These are phyloP conservation scores for Oenanthe javanica DNA, from an alignment of 140 eudicot genomes.

Conservation along the genomic window DNA sequence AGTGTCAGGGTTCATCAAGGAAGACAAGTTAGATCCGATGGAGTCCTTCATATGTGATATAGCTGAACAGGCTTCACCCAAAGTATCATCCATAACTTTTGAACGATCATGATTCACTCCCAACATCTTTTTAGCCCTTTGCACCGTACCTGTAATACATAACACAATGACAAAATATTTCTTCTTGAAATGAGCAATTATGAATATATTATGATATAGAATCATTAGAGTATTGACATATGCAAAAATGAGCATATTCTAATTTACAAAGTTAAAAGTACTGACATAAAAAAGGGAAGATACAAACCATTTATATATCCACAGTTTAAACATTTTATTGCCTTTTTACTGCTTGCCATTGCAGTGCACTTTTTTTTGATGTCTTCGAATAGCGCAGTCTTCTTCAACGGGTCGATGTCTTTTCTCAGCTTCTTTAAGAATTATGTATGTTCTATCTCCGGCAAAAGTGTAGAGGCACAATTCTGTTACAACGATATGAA, in stretches of 20 bases:
- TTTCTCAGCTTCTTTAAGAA: conserved; percentile 64
- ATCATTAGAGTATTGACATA: too few relatives aligned
- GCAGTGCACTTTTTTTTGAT: conserved; percentile 60
- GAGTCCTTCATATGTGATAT: conserved; percentile 45
- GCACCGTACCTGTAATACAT: conserved; percentile 26
- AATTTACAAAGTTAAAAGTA: too few relatives aligned
- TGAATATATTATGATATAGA: too few relatives aligned
- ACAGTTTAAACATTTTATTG: conserved; percentile 60
- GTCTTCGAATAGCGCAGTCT: conserved; percentile 38
- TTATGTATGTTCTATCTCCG: conserved; percentile 48
- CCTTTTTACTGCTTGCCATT: conserved; percentile 43
- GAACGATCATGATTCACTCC: conserved; percentile 59
- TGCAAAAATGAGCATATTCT: too few relatives aligned
- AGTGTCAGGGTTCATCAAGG: conserved; percentile 42
- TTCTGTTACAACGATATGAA: conserved; percentile 15
- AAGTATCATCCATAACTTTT: conserved; percentile 32
- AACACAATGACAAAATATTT: too few relatives aligned
- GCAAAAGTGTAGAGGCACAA: conserved; percentile 64
- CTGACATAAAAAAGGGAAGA: too few relatives aligned
- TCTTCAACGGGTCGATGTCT: conserved; percentile 55
- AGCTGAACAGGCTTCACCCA: conserved; percentile 28
- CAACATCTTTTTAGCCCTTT: conserved; percentile 34
- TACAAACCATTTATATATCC: conserved; percentile 59
- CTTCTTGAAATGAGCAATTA: too few relatives aligned
- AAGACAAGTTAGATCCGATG: conserved; percentile 26